phyloP scores from a whole-genome alignment of 2,329 filamentous ascomycete species.

The Monosporascus sp. region DNA sequence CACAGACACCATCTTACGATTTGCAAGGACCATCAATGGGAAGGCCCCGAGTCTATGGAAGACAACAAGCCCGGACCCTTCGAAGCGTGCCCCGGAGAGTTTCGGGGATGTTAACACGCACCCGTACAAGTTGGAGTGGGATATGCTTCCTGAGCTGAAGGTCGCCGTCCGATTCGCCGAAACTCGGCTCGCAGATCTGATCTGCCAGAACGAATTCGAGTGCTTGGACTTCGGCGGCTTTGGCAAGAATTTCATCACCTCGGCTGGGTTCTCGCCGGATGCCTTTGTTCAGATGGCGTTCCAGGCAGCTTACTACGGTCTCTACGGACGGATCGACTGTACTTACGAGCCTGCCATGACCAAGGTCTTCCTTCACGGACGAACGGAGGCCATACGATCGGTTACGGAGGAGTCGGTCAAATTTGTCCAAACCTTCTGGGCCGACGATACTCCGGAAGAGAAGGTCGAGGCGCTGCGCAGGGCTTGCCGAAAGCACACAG shows the following conservation, averaged over 20 bases:
- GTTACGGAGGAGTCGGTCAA: slow-evolving; percentile 79
- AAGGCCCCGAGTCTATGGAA: slow-evolving; percentile 89
- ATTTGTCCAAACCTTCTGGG: slow-evolving; percentile 94
- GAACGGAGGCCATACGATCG: slow-evolving; percentile 86
- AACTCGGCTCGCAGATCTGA: slow-evolving; percentile 86
- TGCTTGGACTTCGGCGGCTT: slow-evolving; percentile 85
- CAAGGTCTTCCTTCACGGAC: slow-evolving; percentile 85
- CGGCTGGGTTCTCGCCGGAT: slow-evolving; percentile 93
- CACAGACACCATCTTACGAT: slow-evolving; percentile 94
- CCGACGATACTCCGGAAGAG: slow-evolving; percentile 71
- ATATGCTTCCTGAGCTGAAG: slow-evolving; percentile 86
- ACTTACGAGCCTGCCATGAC: slow-evolving; percentile 99
- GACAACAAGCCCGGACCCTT: slow-evolving; percentile 82
- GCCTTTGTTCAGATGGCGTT: slow-evolving; percentile 99
- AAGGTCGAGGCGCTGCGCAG: slow-evolving; percentile 83
- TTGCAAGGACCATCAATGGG: slow-evolving; percentile 91
- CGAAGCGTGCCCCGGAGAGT: slow-evolving; percentile 83
- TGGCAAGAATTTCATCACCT: slow-evolving; percentile 96
- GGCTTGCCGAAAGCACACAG: slow-evolving; percentile 78
- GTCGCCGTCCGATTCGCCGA: slow-evolving; percentile 94
- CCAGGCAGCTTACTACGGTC: slow-evolving; percentile 93
- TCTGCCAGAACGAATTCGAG: slow-evolving; percentile 93
- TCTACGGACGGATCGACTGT: slow-evolving; percentile 90
- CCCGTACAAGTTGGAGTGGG: slow-evolving; percentile 95
- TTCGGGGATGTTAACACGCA: slow-evolving; percentile 92